phyloP scores from a whole-genome alignment of 352 stramenopile genomes.

The Pythium catenulatum region DNA sequence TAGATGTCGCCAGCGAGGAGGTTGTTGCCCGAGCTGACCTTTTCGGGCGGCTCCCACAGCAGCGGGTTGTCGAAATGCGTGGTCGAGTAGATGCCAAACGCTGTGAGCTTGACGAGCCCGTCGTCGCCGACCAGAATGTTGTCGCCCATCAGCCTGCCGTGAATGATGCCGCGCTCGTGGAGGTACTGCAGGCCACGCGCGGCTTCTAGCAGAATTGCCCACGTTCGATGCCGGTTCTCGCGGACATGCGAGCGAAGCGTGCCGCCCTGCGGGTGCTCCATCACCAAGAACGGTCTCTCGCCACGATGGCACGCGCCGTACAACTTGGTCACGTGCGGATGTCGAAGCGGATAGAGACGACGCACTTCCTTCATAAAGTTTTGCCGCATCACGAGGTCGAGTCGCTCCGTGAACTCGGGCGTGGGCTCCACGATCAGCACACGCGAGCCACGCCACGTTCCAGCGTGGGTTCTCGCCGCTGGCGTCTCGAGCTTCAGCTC shows the following conservation, averaged over 20 bases:
- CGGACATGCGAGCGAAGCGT: neutral
- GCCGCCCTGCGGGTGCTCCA: neutral
- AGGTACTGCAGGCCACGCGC: slow-evolving; percentile 80
- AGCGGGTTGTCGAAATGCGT: no score
- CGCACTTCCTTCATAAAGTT: neutral
- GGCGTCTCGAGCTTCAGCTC: no score
- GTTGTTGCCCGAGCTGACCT: no score
- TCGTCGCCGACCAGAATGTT: slow-evolving; percentile 53
- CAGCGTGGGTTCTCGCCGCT: no score
- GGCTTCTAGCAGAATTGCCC: slow-evolving; percentile 61
- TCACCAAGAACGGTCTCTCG: neutral
- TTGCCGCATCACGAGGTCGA: neutral
- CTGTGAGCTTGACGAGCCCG: neutral
- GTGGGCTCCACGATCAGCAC: no score
- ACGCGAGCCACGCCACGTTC: no score
- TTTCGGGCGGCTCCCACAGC: no score
- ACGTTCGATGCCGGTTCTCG: slow-evolving; percentile 43
- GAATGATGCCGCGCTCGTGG: slow-evolving; percentile 69
- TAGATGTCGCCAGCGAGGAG: no score
- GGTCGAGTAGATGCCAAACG: slow-evolving; percentile 14
- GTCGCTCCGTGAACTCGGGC: no score
- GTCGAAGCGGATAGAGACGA: neutral
- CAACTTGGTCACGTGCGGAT: neutral
- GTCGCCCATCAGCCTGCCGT: neutral
- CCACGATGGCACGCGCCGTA: neutral